phyloP scores from a whole-genome alignment of 208 protist species.

The Zelonia costaricensis region DNA sequence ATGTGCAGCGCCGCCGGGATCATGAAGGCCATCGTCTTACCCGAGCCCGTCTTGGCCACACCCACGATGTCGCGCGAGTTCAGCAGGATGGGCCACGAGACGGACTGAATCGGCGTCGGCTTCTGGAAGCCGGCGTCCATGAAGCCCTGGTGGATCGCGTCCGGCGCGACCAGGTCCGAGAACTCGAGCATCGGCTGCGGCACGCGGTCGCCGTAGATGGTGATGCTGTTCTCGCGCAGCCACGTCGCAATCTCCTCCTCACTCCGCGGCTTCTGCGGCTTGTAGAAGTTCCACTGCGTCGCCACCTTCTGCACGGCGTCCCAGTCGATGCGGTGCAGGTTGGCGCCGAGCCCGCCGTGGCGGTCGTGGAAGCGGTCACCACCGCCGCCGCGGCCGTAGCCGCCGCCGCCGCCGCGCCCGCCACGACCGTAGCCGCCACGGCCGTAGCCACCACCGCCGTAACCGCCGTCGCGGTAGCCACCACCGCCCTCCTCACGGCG shows the following conservation, averaged over 20 bases:
- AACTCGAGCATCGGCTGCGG: conserved; percentile 87
- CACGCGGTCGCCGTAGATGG: conserved; percentile 84
- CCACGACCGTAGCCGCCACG: conserved; percentile 10
- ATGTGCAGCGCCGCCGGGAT: conserved; percentile 91
- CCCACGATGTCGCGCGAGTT: conserved; percentile 88
- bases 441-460: conserved; percentile 18
- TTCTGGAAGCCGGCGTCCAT: conserved; percentile 70
- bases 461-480: conserved; percentile 16
- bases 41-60: conserved; percentile 88
- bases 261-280: conserved; percentile 68
- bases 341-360: conserved; percentile 59
- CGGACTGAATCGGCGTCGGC: conserved; percentile 91
- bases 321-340: conserved; percentile 71
- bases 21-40: conserved; percentile 94
- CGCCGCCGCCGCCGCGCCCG: conserved; percentile 10
- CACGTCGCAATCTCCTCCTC: conserved; percentile 76
- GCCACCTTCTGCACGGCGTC: conserved; percentile 67
- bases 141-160: conserved; percentile 82
- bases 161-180: conserved; percentile 75
- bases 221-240: conserved; percentile 76
- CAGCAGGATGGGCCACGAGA: conserved; percentile 88
- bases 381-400: conserved; percentile 6
- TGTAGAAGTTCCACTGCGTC: conserved; percentile 86
- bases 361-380: conserved; percentile 17
- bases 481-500: background rate